Conservation (phyloP, 345 rosid genomes). For the Crucihimalaya himalaica region DNA sequence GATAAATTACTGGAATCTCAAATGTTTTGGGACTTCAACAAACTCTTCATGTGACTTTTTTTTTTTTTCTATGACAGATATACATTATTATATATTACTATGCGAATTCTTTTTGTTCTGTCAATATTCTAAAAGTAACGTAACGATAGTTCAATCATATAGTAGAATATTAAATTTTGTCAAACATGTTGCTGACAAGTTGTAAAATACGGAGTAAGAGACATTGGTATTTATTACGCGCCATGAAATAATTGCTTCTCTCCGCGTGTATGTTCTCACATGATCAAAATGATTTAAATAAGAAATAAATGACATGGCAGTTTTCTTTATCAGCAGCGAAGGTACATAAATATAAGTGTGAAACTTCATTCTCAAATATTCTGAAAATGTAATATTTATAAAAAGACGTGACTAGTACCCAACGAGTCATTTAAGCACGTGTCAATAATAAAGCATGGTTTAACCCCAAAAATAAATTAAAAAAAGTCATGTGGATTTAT, state of each 20-base stretch:
- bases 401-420: constrained; percentile 15
- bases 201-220: not conserved
- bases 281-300: not conserved
- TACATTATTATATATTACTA: not conserved
- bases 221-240: not conserved
- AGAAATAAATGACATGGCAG: not conserved
- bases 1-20: not conserved
- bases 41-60: not conserved
- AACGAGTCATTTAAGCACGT: constrained; percentile 11
- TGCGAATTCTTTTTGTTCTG: no score
- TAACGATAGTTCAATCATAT: no score
- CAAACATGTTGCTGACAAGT: not conserved
- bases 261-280: not conserved
- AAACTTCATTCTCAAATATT: no score
- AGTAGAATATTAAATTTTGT: no score
- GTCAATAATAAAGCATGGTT: not conserved
- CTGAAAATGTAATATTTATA: no score
- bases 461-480: not conserved
- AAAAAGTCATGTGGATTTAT: not conserved
- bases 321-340: not conserved
- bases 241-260: not conserved
- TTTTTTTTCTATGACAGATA: no score
- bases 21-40: not conserved
- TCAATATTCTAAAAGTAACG: no score
- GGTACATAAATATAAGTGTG: not conserved